These are phyloP conservation scores for Diaporthe citriasiana DNA, from an alignment of 2,329 filamentous ascomycete species.

Conservation along the genomic window DNA sequence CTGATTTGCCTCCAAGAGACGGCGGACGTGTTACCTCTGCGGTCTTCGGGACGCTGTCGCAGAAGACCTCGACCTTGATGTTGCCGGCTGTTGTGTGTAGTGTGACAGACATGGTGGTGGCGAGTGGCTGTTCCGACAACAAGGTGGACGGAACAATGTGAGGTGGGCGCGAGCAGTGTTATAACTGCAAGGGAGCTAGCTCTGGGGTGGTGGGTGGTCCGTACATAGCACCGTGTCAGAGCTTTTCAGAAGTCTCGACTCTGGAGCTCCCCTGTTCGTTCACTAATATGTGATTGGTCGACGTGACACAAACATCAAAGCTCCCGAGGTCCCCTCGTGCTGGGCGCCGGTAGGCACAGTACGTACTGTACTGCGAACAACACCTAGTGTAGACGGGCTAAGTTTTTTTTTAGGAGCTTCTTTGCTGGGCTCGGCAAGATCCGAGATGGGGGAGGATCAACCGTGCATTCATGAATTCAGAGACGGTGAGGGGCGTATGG, in stretches of 20 bases:
- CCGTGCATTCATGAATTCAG: not conserved
- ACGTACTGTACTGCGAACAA: not conserved
- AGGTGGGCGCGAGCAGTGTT: not conserved
- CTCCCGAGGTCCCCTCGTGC: slow-evolving; percentile 3
- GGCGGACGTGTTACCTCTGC: slow-evolving; percentile 73
- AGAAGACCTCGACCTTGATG: slow-evolving; percentile 96
- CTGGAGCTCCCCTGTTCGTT: slow-evolving; percentile 28
- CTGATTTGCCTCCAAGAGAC: not conserved
- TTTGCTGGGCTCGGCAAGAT: slow-evolving; percentile 19
- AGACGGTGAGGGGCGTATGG: slow-evolving; percentile 10
- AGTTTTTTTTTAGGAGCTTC: not conserved
- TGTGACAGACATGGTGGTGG: slow-evolving; percentile 72
- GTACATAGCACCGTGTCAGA: not conserved
- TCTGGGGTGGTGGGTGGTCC: not conserved
- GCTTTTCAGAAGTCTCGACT: slow-evolving; percentile 3
- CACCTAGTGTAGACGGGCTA: not conserved
- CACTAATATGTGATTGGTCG: slow-evolving; percentile 37
- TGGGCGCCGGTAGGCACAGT: slow-evolving; percentile 7
- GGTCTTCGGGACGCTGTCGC: slow-evolving; percentile 93
- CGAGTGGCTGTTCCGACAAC: not conserved
- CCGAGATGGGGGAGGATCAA: slow-evolving; percentile 1
- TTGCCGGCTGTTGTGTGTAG: slow-evolving; percentile 91
- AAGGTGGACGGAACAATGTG: not conserved
- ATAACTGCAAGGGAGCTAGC: slow-evolving; percentile 12
- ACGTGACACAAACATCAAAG: not conserved